Base-by-base conservation (phyloP, 352 stramenopile species). In the Phytophthora boehmeriae region DNA sequence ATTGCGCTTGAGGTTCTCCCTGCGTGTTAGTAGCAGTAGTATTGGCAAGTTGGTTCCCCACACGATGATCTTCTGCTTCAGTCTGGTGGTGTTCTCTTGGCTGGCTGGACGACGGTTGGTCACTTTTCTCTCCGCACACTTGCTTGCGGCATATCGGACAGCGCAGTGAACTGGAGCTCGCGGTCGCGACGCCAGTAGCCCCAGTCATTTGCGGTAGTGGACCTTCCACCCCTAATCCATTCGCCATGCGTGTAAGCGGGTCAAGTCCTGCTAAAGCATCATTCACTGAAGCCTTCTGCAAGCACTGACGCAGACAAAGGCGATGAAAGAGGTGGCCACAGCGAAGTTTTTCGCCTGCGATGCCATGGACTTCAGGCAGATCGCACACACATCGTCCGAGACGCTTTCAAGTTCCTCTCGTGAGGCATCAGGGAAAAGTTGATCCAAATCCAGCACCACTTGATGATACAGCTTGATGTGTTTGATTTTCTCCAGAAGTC, bases 261-360 rank as follows among this genome's bases (percentile, higher is more conserved):
- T 74, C 59, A 1, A 80, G 55, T 1, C 73, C 78, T 1, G 73
- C 59, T 11, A 93, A 80, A 27, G 76, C 70, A 36, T 91, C 81
- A 10, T 66, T 83, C 8, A 88, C 67, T 2, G 84, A 89, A 0
- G 76, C 76, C 45, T 80, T 80, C 47, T 93, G 84, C 2, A 93
- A 69, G 42, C 84, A 93, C 65, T 93, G 84, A 20, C 81, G 84
- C 16, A 93, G 73, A 49, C 84, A 93, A 10, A 88, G 72, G 28
- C 79, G 68, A 46, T 93, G 84, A 47, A 91, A 91, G 19, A 93
- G 60, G 30, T 93, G 84, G 1, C 84, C 84, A 34, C 84, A 93
- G 3, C 73, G 67, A 36, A 93, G 68, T 36, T 88, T 91, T 93
- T 93, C 41, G 81, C 81, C 22, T 90, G 74, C 0, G 63, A 72